phyloP scores from a whole-genome alignment of 2,329 filamentous ascomycete species.

The Aureobasidium leucospermi region DNA sequence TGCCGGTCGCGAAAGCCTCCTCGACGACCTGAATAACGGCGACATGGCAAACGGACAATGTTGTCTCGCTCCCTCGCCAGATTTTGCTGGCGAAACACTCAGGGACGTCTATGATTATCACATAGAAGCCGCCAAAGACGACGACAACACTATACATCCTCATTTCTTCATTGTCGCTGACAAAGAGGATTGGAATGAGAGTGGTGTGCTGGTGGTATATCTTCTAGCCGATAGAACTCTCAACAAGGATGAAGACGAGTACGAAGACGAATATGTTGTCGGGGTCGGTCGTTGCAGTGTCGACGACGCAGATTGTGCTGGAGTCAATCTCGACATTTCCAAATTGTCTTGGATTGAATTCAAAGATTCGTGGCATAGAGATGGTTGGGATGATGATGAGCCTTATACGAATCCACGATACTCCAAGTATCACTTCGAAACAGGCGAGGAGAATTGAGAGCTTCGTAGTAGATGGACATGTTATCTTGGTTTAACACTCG shows the following conservation, averaged over 20 bases:
- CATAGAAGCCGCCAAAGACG: background rate
- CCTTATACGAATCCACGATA: background rate
- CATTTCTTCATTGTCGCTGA: slow-evolving; percentile 3
- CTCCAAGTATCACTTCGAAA: background rate
- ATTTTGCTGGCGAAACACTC: background rate
- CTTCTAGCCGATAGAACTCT: background rate
- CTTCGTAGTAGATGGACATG: no score
- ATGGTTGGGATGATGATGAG: background rate
- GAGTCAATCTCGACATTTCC: background rate
- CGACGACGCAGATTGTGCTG: background rate
- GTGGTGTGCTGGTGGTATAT: background rate
- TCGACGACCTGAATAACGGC: background rate
- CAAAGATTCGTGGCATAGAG: background rate
- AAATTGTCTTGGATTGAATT: background rate
- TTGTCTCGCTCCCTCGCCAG: background rate
- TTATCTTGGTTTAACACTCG: no score
- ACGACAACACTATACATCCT: background rate
- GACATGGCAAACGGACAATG: background rate
- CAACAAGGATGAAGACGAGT: background rate
- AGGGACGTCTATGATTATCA: slow-evolving; percentile 1
- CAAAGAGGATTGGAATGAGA: background rate
- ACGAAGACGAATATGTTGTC: background rate
- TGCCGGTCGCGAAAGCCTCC: background rate
- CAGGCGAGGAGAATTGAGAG: background rate
- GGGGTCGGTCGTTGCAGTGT: background rate